Evolutionary conservation across 169 alveolate genomes (phyloP).

Genomic region (Toxoplasma gondii): DNA sequence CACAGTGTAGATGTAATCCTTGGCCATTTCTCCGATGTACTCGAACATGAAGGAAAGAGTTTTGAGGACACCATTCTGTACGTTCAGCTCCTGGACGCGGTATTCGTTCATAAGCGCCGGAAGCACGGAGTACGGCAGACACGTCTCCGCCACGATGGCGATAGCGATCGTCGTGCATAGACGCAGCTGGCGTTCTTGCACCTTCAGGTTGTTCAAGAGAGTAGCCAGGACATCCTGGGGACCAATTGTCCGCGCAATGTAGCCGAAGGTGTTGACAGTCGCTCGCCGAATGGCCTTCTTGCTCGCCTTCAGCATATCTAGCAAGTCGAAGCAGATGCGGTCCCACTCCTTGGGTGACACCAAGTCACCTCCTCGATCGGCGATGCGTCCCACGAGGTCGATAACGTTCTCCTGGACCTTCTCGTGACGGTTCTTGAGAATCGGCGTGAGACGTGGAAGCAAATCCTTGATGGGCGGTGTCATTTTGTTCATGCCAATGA

Average conservation of each 20-base stretch:
- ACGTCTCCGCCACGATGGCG: conserved; percentile 99
- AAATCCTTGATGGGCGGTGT: conserved; percentile 99
- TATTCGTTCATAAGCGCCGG: conserved; percentile 99
- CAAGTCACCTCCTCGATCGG: conserved; percentile 99
- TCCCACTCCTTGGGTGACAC: conserved; percentile 99
- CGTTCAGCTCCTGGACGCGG: conserved; percentile 98
- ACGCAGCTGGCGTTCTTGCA: conserved; percentile 99
- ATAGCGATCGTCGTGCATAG: conserved; percentile 82
- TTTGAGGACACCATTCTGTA: conserved; percentile 99
- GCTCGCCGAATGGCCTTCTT: conserved; percentile 97
- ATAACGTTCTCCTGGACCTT: conserved; percentile 91
- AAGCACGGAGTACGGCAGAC: conserved; percentile 99
- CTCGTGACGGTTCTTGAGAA: conserved; percentile 98
- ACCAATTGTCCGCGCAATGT: conserved; percentile 99
- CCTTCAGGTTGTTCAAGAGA: conserved; percentile 87
- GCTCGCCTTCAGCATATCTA: conserved; percentile 96
- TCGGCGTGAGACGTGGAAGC: conserved; percentile 99
- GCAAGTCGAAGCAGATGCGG: conserved; percentile 98
- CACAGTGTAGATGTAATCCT: conserved; percentile 97
- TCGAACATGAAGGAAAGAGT: conserved; percentile 99
- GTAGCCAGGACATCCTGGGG: conserved; percentile 99
- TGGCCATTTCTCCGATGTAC: conserved; percentile 90
- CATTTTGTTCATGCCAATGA: conserved; percentile 98
- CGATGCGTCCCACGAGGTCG: conserved; percentile 98
- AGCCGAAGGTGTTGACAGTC: conserved; percentile 99